Evolutionary conservation across 495 filamentous ascomycete species (phyloP), one percentile per base, ranked within the genome.

Genomic region (Podospora fimiseda): DNA sequence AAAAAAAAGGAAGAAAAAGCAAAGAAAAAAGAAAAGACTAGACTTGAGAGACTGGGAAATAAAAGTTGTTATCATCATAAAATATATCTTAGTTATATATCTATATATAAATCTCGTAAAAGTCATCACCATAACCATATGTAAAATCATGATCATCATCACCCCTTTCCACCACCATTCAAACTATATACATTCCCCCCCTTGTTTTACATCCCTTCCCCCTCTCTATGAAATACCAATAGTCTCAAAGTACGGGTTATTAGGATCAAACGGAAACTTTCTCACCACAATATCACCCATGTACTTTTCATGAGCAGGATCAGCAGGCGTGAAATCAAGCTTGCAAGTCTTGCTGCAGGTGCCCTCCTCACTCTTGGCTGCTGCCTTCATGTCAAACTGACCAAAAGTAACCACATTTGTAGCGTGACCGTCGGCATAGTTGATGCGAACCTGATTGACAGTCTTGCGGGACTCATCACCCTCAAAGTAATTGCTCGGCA

Each of bases 51-150:
- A 9, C 72, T 83, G 24, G 61, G 64, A 16, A 0, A 66, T 84
- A 63, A 81, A 83, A 52, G 70, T 84, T 24, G 43, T 56, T 0
- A 72, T 78, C 56, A 50, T 56, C 8, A 37, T 65, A 19, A 52
- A 52, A 48, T 20, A 53, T 4, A 84, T 78, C 50, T 80, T 79
- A 0, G 70, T 82, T 9, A 81, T 81, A 1, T 81, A 85, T 60
- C 76, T 84, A 22, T 80, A 80, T 16, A n/a, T n/a, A n/a, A n/a
- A n/a, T n/a, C n/a, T n/a, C n/a, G n/a, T n/a, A n/a, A n/a, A n/a
- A n/a, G n/a, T n/a, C n/a, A n/a, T n/a, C n/a, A n/a, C n/a, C n/a
- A n/a, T n/a, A n/a, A n/a, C n/a, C n/a, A n/a, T n/a, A n/a, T n/a
- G n/a, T n/a, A n/a, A n/a, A n/a, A n/a, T n/a, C n/a, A n/a, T n/a